Base-by-base conservation (phyloP, 2,329 filamentous ascomycete genomes). In the Fusarium praegraminearum region DNA sequence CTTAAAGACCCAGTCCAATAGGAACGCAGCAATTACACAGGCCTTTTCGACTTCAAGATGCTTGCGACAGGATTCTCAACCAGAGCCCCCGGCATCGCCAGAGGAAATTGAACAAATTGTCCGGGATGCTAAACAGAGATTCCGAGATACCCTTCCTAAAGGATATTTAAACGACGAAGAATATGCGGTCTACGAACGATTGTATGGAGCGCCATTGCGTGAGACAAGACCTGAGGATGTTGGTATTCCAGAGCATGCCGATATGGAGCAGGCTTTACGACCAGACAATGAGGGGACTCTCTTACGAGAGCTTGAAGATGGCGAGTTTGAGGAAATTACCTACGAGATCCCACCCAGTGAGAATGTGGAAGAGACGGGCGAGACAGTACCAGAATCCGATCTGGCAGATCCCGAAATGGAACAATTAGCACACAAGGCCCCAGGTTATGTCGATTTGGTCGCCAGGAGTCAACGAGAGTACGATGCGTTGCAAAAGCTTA, bases 151-250 rank as follows among this genome's bases (percentile, higher is more conserved):
- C 0, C 80, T 98, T 26, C 94, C 94, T 0, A 87, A 89, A 33
- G 89, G 86, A 35, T 88, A 93, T 72, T 79, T 98, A 53, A 89
- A 84, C 35, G 83, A 85, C 1, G 87, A 91, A 55, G 94, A 97
- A 78, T 90, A 91, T 74, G 83, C 82, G 49, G 81, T 97, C 1
- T 97, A 97, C 78, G 89, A 91, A 76, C 86, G 93, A 68, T 81
- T 97, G 18, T 98, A 96, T 77, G 95, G 94, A 2, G 84, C 90
- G 35, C 93, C 94, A 3, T 77, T 92, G 65, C 85, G 89, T 43
- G 84, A 87, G 54, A 90, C 88, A 3, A 78, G 75, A 10, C 84
- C 86, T 2, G 89, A 90, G 60, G 87, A 91, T 77, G 83, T 89
- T 6, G 88, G 80, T 28, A 85, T 82, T 64, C 80, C 82, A 65